Base-by-base conservation (phyloP, 2,329 filamentous ascomycete species). In the Pseudogymnoascus sp. region DNA sequence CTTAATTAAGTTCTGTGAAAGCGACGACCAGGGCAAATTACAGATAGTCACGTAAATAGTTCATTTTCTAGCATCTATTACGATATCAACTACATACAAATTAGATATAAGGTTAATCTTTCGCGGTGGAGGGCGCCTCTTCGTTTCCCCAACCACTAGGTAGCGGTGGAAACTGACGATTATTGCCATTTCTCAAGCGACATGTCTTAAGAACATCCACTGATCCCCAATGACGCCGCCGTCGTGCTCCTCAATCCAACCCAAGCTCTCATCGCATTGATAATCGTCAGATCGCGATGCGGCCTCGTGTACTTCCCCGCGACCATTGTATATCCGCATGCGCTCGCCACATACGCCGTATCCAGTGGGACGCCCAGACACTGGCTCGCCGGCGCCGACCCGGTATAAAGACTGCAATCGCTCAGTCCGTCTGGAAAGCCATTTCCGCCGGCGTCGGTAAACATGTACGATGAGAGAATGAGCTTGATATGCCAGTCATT, bases 181-280 rank as follows among this genome's bases (percentile, higher is more conserved):
- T 42, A 21, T 42, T 11, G 11, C 16, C 38, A 3, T 42, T 31
- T 31, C 28, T 31, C 28, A 11, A 42, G 16, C 3, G 38, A 18
- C 38, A 42, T 18, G 8, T 3, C 16, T 42, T 37, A 42, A 11
- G 31, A 60, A 61, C 70, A 71, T 5, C 70, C 66, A 10, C 68
- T 23, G 60, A 71, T 72, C 37, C 70, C 70, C 44, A 72, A 61
- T 5, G 60, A 64, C 28, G 63, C 63, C 7, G 67, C 70, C 16
- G 66, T 71, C 2, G 68, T 69, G 21, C 61, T 59, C 5, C 64
- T 62, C 53, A 72, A 65, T 2, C 70, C 70, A 59, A 71, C 67
- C 70, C 70, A 72, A 28, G 62, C 63, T 62, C 70, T 70, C 70
- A 71, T 72, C 12, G 69, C 70, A 66, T 71, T 71, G 16, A 72